Base-by-base conservation (phyloP, 345 rosid genomes). In the Salix caprea region DNA sequence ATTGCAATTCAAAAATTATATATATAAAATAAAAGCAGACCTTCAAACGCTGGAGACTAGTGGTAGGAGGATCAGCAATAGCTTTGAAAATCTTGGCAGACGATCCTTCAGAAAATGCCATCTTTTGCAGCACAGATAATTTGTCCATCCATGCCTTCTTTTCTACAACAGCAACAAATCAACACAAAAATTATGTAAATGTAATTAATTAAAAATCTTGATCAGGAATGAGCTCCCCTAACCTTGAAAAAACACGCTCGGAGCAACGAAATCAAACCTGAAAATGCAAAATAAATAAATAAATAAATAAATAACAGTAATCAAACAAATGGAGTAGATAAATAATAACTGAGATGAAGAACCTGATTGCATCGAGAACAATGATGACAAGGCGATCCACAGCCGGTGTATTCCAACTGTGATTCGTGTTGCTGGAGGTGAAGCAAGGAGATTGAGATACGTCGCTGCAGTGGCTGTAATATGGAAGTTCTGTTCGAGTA, bases 41-140 rank as follows among this genome's bases (percentile, higher is more conserved):
- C 93, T 93, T 95, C 80, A 95, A 84, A 70, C 99, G 91, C 79
- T 93, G 99, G 78, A 93, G 86, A 80, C 96, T 95, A 10, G 99
- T 95, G 1, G 99, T 95, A 28, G 99, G 98, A 75, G 99, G 99
- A 78, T 95, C 97, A n/a, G 98, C 96, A 78, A 93, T 88, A 64
- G 98, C 98, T 83, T 91, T 93, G 84, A 93, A 95, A 67, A 95
- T 90, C 84, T 82, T 91, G 54, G 97, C 90, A 44, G 97, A 86
- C 1, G 94, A 86, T 23, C 89, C 82, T 65, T 89, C 69, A 26
- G 58, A 71, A 77, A 76, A 87, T 12, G 97, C 97, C 79, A 89
- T 67, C 78, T 84, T 89, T 82, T 91, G 97, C 73, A 95, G 82
- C 44, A 93, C 85, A 61, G 73, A 79, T 15, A 95, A 82, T 72